These are phyloP conservation scores for Ascochyta rabiei DNA, from an alignment of 2,329 filamentous ascomycete species.

Conservation along the genomic window DNA sequence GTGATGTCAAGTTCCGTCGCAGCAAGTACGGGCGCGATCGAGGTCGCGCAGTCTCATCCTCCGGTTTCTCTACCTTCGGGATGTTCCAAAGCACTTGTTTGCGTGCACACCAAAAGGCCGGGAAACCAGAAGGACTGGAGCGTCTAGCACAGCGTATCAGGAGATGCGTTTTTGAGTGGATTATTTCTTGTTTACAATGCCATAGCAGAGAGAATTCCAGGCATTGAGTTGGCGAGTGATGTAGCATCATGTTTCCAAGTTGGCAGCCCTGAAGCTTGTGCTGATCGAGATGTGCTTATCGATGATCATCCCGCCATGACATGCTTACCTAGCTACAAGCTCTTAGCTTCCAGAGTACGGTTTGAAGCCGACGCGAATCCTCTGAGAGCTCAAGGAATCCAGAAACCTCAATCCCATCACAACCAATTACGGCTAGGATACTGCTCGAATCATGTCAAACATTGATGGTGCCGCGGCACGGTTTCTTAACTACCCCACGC, in stretches of 20 bases:
- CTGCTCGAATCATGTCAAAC: conserved; percentile 27
- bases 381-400: background rate
- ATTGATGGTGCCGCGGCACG: conserved; percentile 20
- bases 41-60: conserved; percentile 15
- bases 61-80: conserved; percentile 12
- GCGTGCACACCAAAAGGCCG: background rate
- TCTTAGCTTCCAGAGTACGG: background rate
- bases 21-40: conserved; percentile 19
- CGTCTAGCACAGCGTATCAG: background rate
- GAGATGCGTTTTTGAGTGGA: conserved; percentile 3
- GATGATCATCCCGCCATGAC: conserved; percentile 1
- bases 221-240: conserved; percentile 5
- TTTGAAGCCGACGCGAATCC: background rate
- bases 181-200: conserved; percentile 6
- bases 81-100: background rate
- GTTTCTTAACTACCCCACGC: conserved; percentile 46
- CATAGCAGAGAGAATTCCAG: conserved; percentile 1
- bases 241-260: background rate
- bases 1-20: conserved; percentile 12
- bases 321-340: conserved; percentile 4
- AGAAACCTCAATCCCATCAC: background rate
- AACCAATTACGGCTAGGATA: background rate
- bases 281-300: background rate
- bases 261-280: background rate
- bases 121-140: background rate